A percentile compares a stretch with the other conserved stretches of the same genome.
Conservation (phyloP, 306 rosid genomes). For the Sicyos baderoa region DNA sequence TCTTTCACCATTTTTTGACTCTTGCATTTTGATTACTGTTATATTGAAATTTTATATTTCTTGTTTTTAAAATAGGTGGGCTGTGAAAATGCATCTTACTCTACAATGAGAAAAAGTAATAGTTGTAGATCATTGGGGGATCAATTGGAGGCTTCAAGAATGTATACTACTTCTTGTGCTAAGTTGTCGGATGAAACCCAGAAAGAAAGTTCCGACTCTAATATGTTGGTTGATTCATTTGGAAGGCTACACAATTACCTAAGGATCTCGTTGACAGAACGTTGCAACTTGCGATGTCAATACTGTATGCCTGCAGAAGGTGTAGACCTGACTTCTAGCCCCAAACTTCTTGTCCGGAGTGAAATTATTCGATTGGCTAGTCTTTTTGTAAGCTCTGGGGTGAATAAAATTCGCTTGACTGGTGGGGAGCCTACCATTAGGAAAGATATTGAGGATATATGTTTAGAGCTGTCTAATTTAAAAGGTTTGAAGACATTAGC, state of each 20-base stretch:
- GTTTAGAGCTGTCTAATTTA: conserved; percentile 60
- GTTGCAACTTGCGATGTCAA: conserved; percentile 86
- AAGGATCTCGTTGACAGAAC: conserved; percentile 89
- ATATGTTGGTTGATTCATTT: conserved; percentile 87
- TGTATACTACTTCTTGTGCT: conserved; percentile 41
- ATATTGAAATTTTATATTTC: neutral
- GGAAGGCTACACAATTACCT: conserved; percentile 86
- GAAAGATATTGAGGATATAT: conserved; percentile 78
- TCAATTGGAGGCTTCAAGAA: conserved; percentile 30
- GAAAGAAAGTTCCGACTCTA: conserved; percentile 44
- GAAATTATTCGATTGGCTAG: conserved; percentile 64
- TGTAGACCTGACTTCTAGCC: conserved; percentile 64
- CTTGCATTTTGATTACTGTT: neutral
- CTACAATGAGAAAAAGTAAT: conserved; percentile 22
- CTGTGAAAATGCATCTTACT: conserved; percentile 27
- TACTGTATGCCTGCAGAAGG: conserved; percentile 94
- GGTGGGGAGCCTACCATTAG: conserved; percentile 94
- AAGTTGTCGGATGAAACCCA: conserved; percentile 35
- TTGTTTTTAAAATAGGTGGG: conserved; percentile 32
- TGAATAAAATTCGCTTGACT: conserved; percentile 71
- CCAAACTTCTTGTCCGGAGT: conserved; percentile 44
- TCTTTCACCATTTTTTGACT: neutral
- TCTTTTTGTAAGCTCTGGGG: conserved; percentile 73
- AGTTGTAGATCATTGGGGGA: conserved; percentile 23
- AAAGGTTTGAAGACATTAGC: conserved; percentile 61